Conservation (phyloP, 176 grass and related monocot genomes). For the Lolium rigidum region DNA sequence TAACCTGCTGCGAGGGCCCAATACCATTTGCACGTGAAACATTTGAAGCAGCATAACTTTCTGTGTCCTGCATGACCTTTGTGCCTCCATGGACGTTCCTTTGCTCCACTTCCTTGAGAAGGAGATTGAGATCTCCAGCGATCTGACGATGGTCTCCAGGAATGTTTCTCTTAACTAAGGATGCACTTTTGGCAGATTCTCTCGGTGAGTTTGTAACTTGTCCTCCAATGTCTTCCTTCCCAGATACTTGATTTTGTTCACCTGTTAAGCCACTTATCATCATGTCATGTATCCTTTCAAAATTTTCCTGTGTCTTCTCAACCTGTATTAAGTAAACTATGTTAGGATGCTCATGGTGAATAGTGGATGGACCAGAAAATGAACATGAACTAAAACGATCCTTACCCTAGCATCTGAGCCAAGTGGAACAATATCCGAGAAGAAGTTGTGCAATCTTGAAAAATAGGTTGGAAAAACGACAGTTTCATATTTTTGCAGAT, state of each 20-base stretch:
- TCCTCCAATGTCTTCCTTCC: slow-evolving; percentile 27
- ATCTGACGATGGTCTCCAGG: slow-evolving; percentile 60
- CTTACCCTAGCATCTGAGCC: slow-evolving; percentile 93
- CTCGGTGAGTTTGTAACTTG: slow-evolving; percentile 47
- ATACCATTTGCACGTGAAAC: slow-evolving; percentile 39
- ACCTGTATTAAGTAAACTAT: slow-evolving; percentile 55
- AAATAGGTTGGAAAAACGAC: slow-evolving; percentile 93
- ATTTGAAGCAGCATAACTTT: slow-evolving; percentile 42
- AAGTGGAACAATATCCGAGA: slow-evolving; percentile 88
- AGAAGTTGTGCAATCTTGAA: slow-evolving; percentile 94
- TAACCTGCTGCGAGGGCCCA: slow-evolving; percentile 35
- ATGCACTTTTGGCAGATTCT: slow-evolving; percentile 36
- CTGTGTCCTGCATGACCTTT: slow-evolving; percentile 32
- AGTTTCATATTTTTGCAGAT: slow-evolving; percentile 87
- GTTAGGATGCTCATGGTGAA: slow-evolving; percentile 7
- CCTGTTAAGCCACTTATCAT: slow-evolving; percentile 54
- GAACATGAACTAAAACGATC: slow-evolving; percentile 28
- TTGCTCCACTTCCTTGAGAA: slow-evolving; percentile 81
- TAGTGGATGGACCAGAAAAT: slow-evolving; percentile 30
- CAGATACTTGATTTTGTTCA: slow-evolving; percentile 47
- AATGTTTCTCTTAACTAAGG: slow-evolving; percentile 51
- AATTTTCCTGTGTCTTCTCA: slow-evolving; percentile 73
- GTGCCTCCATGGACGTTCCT: slow-evolving; percentile 41
- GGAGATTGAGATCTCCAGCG: slow-evolving; percentile 79
- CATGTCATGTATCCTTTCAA: slow-evolving; percentile 79